Evolutionary conservation across 1,284 basidiomycete genomes (phyloP), one percentile per base, ranked within the genome.

Genomic region (Cystobasidium slooffiae): DNA sequence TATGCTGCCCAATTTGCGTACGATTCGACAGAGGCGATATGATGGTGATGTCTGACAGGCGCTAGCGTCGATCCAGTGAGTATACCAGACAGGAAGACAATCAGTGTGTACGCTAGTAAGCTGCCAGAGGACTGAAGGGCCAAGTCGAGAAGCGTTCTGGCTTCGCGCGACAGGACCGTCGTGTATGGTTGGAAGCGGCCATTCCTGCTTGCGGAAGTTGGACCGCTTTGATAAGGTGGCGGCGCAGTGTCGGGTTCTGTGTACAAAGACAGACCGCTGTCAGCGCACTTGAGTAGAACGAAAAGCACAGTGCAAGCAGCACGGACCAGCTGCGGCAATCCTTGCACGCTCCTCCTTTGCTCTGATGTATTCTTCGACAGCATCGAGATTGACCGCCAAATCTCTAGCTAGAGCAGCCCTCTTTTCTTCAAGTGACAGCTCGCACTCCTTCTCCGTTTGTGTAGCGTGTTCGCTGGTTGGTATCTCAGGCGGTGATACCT

Each of bases 341-440:
- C 41, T 46, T 14, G 70, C 70, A 20, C 63, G 49, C 31, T 65
- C 51, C 61, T 75, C 77, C 63, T 74, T 64, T 68, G 84, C 79
- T 82, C 85, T 87, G 74, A 92, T 83, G 72, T 89, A 84, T 80
- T 88, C 87, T 81, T 93, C 90, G 77, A 93, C 90, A 47, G 90
- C 88, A n/a, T 84, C 79, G 78, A 91, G 91, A 37, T 89, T 88
- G 51, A 92, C 85, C 12, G 90, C 91, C 1, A 92, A 85, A 79
- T 91, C 89, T 46, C 87, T 86, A 81, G 92, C 91, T 73, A 93
- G 84, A 7, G 88, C 86, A 75, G 86, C 87, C 89, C 91, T 92
- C 76, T 75, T 20, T 49, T 75, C 76, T 16, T 55, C 41, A 37
- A 53, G 39, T 6, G 75, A 90, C 89, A 78, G 88, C 87, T 52